Percentiles rank a stretch among this genome's conserved stretches.
These are phyloP conservation scores for Sporormia fimetaria DNA, from an alignment of 495 filamentous ascomycete genomes.

Conservation along the genomic window DNA sequence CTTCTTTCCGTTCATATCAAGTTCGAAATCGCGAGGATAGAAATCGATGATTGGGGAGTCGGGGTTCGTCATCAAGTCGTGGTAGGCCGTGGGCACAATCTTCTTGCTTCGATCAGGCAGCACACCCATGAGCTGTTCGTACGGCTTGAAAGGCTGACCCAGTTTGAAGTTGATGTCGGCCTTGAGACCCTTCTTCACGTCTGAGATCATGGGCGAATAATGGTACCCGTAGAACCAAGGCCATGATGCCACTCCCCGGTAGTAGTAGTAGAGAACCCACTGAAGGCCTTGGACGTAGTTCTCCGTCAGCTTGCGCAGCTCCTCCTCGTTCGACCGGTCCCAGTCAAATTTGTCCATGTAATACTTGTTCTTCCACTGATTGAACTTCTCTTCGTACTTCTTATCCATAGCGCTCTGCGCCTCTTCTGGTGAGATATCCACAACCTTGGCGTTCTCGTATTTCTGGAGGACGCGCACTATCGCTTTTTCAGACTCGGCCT, in stretches of 20 bases:
- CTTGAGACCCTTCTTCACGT: conserved; percentile 77
- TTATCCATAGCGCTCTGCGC: conserved; percentile 62
- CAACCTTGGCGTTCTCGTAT: conserved; percentile 78
- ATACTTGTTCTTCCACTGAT: conserved; percentile 85
- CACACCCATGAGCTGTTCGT: conserved; percentile 97
- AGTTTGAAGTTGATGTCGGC: conserved; percentile 86
- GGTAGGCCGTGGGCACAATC: conserved; percentile 82
- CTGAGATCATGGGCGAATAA: conserved; percentile 94
- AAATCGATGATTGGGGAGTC: conserved; percentile 97
- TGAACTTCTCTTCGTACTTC: conserved; percentile 79
- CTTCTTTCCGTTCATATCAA: conserved; percentile 99
- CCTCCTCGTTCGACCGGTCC: conserved; percentile 70
- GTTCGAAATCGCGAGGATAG: conserved; percentile 92
- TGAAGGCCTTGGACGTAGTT: conserved; percentile 98
- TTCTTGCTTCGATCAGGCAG: conserved; percentile 92
- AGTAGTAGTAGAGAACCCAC: conserved; percentile 98
- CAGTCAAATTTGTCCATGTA: conserved; percentile 85
- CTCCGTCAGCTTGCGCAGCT: conserved; percentile 72
- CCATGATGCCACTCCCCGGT: conserved; percentile 93
- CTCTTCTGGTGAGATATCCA: conserved; percentile 70
- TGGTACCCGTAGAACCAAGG: conserved; percentile 97
- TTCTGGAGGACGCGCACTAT: conserved; percentile 71
- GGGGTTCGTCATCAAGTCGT: conserved; percentile 79
- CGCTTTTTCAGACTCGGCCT: conserved; percentile 77
- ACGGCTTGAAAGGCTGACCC: conserved; percentile 88